Evolutionary conservation across 164 flowering plant species (phyloP).

Genomic region (Vitis cinerea): DNA sequence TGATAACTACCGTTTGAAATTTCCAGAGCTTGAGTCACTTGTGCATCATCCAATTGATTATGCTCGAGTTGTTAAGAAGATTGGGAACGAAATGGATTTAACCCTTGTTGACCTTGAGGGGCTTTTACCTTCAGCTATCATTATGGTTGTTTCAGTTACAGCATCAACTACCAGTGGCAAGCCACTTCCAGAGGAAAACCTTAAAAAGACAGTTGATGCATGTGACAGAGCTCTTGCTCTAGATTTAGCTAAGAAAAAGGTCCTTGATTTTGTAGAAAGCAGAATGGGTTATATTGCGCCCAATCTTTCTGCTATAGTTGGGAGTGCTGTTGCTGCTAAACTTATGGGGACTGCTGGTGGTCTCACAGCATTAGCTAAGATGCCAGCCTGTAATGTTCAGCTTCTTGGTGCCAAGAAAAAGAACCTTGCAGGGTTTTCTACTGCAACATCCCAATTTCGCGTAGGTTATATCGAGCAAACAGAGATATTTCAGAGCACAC

Average conservation of each 20-base stretch:
- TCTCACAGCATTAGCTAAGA: constrained; percentile 76
- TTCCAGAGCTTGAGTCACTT: constrained; percentile 94
- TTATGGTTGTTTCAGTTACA: constrained; percentile 95
- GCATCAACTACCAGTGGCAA: constrained; percentile 93
- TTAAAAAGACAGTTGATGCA: constrained; percentile 80
- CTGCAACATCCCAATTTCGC: constrained; percentile 86
- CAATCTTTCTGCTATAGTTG: constrained; percentile 91
- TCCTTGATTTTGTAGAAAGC: constrained; percentile 91
- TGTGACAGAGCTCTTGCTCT: constrained; percentile 94
- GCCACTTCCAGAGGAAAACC: constrained; percentile 84
- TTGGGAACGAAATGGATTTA: constrained; percentile 85
- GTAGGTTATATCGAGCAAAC: constrained; percentile 90
- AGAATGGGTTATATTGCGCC: constrained; percentile 98
- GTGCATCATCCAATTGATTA: constrained; percentile 98
- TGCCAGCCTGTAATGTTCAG: constrained; percentile 99
- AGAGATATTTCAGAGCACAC: constrained; percentile 84
- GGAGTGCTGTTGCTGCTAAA: constrained; percentile 98
- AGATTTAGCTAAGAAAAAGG: constrained; percentile 82
- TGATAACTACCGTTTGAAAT: constrained; percentile 83
- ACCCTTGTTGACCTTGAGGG: constrained; percentile 97
- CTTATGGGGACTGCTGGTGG: constrained; percentile 99
- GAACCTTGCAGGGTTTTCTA: constrained; percentile 89
- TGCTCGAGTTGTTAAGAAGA: constrained; percentile 94
- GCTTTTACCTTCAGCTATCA: constrained; percentile 84
- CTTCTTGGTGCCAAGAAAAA: constrained; percentile 91